Percentiles rank a stretch among this genome's conserved stretches.
These are phyloP conservation scores for Diaporthe destruens DNA, from an alignment of 2,329 filamentous ascomycete species.

Conservation along the genomic window DNA sequence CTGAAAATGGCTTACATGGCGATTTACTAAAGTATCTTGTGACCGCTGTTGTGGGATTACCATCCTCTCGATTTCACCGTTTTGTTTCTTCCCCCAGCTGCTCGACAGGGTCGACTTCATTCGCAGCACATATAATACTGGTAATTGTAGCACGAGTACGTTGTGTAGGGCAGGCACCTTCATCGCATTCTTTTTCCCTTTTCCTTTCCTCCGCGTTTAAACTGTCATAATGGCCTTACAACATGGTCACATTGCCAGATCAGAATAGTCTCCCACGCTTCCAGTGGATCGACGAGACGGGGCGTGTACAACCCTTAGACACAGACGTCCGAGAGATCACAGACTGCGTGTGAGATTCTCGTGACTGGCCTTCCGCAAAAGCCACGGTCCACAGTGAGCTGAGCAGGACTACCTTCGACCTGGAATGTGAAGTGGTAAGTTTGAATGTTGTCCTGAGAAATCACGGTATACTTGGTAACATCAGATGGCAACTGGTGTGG, in stretches of 20 bases:
- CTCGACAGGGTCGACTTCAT: background rate
- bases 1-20: background rate
- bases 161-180: background rate
- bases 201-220: background rate
- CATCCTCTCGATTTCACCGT: background rate
- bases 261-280: background rate
- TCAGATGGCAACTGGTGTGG: too few relatives aligned
- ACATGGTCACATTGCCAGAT: background rate
- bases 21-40: background rate
- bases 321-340: conserved; percentile 1
- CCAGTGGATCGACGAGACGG: background rate
- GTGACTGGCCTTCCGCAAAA: background rate
- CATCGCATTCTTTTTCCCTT: background rate
- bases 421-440: conserved; percentile 5
- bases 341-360: conserved; percentile 8
- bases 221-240: background rate
- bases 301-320: background rate
- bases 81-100: background rate
- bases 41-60: rapidly evolving
- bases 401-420: background rate
- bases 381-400: background rate
- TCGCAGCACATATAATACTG: background rate
- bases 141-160: background rate
- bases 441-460: too few relatives aligned
- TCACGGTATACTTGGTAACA: background rate